These are phyloP conservation scores for Eragrostis tef DNA, from an alignment of 202 grass and related monocot species.

Conservation along the genomic window DNA sequence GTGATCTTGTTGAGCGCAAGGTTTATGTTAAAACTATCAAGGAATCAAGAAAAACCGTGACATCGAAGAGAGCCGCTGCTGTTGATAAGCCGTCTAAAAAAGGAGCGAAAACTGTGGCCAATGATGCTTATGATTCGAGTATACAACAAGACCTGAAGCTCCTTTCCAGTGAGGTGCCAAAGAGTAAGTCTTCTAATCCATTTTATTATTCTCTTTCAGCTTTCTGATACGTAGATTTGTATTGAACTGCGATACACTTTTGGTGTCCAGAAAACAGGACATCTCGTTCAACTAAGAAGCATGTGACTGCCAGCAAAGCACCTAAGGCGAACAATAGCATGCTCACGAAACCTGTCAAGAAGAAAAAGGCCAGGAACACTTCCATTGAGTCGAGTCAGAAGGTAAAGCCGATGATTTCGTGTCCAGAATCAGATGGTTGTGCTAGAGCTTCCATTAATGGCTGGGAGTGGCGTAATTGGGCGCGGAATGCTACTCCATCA, in stretches of 20 bases:
- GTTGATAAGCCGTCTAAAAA: slow-evolving; percentile 41
- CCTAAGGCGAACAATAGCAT: slow-evolving; percentile 22
- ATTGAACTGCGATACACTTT: slow-evolving; percentile 35
- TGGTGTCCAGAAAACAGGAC: slow-evolving; percentile 48
- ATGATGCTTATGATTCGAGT: slow-evolving; percentile 30
- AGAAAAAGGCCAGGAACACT: slow-evolving; percentile 54
- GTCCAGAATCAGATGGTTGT: slow-evolving; percentile 80
- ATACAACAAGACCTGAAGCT: slow-evolving; percentile 55
- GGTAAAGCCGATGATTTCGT: slow-evolving; percentile 54
- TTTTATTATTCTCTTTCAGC: slow-evolving; percentile 10
- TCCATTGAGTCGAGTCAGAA: slow-evolving; percentile 48
- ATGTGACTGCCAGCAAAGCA: slow-evolving; percentile 36
- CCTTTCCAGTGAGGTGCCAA: slow-evolving; percentile 53
- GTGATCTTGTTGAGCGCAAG: slow-evolving; percentile 54
- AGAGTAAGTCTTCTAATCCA: slow-evolving; percentile 46
- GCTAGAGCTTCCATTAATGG: slow-evolving; percentile 81
- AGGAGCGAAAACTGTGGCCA: slow-evolving; percentile 35
- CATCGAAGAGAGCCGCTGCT: slow-evolving; percentile 38
- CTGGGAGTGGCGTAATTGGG: slow-evolving; percentile 94
- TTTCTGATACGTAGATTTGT: slow-evolving; percentile 45
- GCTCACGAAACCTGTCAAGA: slow-evolving; percentile 45
- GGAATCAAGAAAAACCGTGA: slow-evolving; percentile 39
- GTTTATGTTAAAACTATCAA: slow-evolving; percentile 48
- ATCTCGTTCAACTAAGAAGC: slow-evolving; percentile 49
- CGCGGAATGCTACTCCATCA: slow-evolving; percentile 67